These are phyloP conservation scores for Fusarium circinatum DNA, from an alignment of 2,329 filamentous ascomycete genomes.

Conservation along the genomic window DNA sequence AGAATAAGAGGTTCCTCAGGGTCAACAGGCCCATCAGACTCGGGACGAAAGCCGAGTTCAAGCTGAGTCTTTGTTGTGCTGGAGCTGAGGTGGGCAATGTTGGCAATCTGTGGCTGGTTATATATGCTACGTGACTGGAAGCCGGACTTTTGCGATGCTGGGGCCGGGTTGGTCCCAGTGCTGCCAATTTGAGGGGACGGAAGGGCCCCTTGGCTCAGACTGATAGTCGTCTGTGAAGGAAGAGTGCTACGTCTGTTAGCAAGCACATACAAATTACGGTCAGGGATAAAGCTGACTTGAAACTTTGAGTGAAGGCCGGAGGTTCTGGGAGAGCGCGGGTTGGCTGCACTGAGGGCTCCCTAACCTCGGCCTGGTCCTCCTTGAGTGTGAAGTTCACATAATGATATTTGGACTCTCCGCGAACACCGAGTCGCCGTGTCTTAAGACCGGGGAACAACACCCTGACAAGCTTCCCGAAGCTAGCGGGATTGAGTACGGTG, in stretches of 20 bases:
- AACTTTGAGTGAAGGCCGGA: slow-evolving; percentile 58
- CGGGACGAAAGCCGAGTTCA: slow-evolving; percentile 69
- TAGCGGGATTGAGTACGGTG: slow-evolving; percentile 94
- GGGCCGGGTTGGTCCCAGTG: slow-evolving; percentile 30
- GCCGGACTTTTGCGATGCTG: slow-evolving; percentile 18
- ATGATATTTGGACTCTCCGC: slow-evolving; percentile 98
- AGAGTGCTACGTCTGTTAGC: slow-evolving; percentile 48
- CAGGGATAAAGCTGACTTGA: slow-evolving; percentile 56
- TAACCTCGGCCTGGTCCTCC: slow-evolving; percentile 64
- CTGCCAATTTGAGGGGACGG: slow-evolving; percentile 46
- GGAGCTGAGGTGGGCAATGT: slow-evolving; percentile 67
- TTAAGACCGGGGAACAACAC: slow-evolving; percentile 96
- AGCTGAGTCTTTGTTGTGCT: slow-evolving; percentile 68
- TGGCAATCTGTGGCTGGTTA: slow-evolving; percentile 65
- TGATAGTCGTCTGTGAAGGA: slow-evolving; percentile 47
- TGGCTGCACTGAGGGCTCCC: slow-evolving; percentile 58
- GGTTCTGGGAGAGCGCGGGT: slow-evolving; percentile 62
- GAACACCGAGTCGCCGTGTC: slow-evolving; percentile 88
- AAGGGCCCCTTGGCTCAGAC: slow-evolving; percentile 39
- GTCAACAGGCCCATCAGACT: slow-evolving; percentile 60
- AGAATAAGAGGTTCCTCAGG: slow-evolving; percentile 79
- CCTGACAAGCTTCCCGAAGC: slow-evolving; percentile 95
- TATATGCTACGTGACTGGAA: slow-evolving; percentile 61
- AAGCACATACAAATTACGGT: not conserved
- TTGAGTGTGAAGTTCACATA: slow-evolving; percentile 77